Percentiles rank a stretch among this genome's conserved stretches.
These are phyloP conservation scores for Candida arabinofermentans DNA, from an alignment of 805 yeast species.

Conservation along the genomic window DNA sequence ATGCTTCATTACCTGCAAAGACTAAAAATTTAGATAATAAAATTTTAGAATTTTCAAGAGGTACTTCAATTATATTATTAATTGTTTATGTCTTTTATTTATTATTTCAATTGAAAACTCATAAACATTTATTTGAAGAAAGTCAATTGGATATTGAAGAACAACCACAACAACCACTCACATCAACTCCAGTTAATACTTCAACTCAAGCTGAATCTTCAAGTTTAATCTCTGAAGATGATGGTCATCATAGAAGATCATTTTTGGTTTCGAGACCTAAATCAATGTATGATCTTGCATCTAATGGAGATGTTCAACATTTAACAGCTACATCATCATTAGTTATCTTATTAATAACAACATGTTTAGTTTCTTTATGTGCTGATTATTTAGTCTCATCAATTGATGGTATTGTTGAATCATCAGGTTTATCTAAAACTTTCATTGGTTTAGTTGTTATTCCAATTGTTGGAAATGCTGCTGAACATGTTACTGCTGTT, in stretches of 20 bases:
- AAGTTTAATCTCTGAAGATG: background rate
- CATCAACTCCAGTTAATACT: background rate
- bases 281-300: slow-evolving; percentile 24
- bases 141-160: slow-evolving; percentile 32
- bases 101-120: slow-evolving; percentile 86
- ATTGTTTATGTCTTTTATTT: slow-evolving; percentile 74
- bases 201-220: slow-evolving; percentile 4
- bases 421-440: slow-evolving; percentile 86
- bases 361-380: slow-evolving; percentile 78
- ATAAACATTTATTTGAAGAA: slow-evolving; percentile 66
- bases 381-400: slow-evolving; percentile 94
- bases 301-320: slow-evolving; percentile 29
- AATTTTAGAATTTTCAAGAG: slow-evolving; percentile 76
- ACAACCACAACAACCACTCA: too few species aligned
- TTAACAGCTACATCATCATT: slow-evolving; percentile 55
- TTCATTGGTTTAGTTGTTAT: slow-evolving; percentile 90
- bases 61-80: slow-evolving; percentile 77
- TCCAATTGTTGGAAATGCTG: slow-evolving; percentile 98
- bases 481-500: slow-evolving; percentile 96
- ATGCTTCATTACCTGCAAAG: slow-evolving; percentile 60
- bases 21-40: slow-evolving; percentile 27
- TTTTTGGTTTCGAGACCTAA: slow-evolving; percentile 27
- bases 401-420: slow-evolving; percentile 81
- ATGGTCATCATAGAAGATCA: slow-evolving; percentile 25
- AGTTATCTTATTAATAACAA: slow-evolving; percentile 53